phyloP scores from a whole-genome alignment of 164 flowering plant species.

The Nymphaea thermarum region DNA sequence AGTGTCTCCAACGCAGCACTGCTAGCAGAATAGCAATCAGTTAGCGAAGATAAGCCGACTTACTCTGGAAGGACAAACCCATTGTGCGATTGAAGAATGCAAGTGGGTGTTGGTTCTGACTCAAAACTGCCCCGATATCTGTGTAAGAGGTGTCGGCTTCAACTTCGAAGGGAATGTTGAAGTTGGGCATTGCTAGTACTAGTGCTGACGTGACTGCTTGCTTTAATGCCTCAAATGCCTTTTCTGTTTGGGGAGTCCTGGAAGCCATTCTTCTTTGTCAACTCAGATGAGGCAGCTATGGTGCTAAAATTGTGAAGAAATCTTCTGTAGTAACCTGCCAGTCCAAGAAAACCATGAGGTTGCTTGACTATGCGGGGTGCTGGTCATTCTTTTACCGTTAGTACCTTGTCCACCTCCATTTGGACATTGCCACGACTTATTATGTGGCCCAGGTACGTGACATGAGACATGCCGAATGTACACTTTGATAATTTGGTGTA shows the following conservation, averaged over 20 bases:
- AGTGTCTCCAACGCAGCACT: not conserved
- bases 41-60: slow-evolving; percentile 3
- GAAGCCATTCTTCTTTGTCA: not conserved
- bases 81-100: slow-evolving; percentile 2
- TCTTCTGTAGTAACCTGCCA: too few species aligned
- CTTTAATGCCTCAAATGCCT: not conserved
- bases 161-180: not conserved
- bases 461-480: not conserved
- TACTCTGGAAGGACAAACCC: too few species aligned
- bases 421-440: slow-evolving; percentile 1
- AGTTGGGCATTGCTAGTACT: not conserved
- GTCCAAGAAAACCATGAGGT: not conserved
- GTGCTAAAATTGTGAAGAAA: not conserved
- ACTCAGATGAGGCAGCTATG: slow-evolving; percentile 1
- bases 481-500: slow-evolving; percentile 3
- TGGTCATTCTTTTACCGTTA: not conserved
- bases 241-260: not conserved
- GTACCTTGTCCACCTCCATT: slow-evolving; percentile 3
- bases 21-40: not conserved
- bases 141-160: not conserved
- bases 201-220: not conserved
- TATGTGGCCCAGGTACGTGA: slow-evolving; percentile 6
- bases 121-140: slow-evolving; percentile 1
- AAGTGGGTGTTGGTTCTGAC: not conserved
- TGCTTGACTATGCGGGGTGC: not conserved